Base-by-base conservation (phyloP, 2,329 filamentous ascomycete species). In the Colletotrichum nymphaeae region DNA sequence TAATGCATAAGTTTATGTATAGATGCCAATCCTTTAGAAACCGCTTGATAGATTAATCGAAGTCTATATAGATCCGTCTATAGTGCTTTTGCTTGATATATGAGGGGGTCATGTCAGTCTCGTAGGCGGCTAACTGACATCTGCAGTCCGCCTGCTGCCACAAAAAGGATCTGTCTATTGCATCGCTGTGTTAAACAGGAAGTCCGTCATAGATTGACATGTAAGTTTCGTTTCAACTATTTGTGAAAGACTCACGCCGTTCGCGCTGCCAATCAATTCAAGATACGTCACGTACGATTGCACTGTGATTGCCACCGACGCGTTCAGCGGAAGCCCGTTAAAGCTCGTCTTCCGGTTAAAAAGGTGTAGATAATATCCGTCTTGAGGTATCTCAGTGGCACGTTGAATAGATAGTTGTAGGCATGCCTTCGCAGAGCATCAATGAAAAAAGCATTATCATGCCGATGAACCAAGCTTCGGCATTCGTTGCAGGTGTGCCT, bases 221-320 rank as follows among this genome's bases (percentile, higher is more conserved):
- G 1, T 62, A 9, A 22, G 4, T 55, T 24, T 59, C 66, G 5
- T 67, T 24, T 3, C 30, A 32, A 12, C 72, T 75, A 19, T 76
- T 76, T 37, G 8, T 11, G 66, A 53, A 62, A 69, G 19, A 1
- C 14, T 49, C 3, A 24, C 35, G 24, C 9, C 37, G 35, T 79
- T 79, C 14, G 82, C 80, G 22, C 68, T 75, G 1, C 80, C 81
- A 12, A 64, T 78, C 74, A 75, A 73, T 1, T 75, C 78, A 74
- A 83, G 83, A 32, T 75, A 78, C 4, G 77, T 77, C 9, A 84
- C 75, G 72, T 80, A 84, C 22, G 68, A 64, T 67, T 84, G 83
- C 68, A 84, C 59, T 2, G 74, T 69, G 5, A 55, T 63, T 7
- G 82, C 81, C 3, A 81, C 7, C 3, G 46, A 63, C 8, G n/a